Percentiles rank a stretch among this genome's conserved stretches.
Evolutionary conservation across 495 filamentous ascomycete genomes (phyloP).

Genomic region (Xylaria cubensis): DNA sequence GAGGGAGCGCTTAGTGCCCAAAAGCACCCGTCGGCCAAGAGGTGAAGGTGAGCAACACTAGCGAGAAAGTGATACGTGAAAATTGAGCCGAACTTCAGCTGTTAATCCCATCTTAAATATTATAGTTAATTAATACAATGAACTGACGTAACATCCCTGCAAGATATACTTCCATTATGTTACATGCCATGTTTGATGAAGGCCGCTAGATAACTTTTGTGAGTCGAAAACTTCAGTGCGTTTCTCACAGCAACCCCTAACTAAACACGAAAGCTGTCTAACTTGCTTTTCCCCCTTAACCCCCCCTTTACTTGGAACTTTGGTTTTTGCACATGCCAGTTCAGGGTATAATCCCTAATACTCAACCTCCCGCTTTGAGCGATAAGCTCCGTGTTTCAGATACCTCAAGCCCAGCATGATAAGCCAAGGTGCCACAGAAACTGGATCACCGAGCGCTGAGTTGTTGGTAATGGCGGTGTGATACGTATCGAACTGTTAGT

Average conservation of each 20-base stretch:
- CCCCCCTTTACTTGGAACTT: neutral
- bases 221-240: neutral
- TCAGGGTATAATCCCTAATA: neutral
- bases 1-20: conserved; percentile 74
- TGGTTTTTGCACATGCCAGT: neutral
- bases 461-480: neutral
- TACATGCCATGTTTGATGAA: neutral
- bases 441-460: neutral
- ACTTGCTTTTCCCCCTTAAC: neutral
- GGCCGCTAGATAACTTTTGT: neutral
- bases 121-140: neutral
- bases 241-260: neutral
- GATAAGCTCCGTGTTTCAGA: conserved; percentile 4
- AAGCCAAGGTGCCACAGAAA: neutral
- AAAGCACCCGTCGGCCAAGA: conserved; percentile 76
- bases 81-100: conserved; percentile 55
- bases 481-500: neutral
- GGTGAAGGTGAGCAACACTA: conserved; percentile 83
- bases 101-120: conserved; percentile 35
- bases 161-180: neutral
- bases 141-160: neutral
- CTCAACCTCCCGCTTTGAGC: neutral
- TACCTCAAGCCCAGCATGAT: neutral
- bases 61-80: conserved; percentile 67
- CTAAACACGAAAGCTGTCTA: neutral